phyloP scores from a whole-genome alignment of 225 moss, liverwort and hornwort genomes.

The Marchantia paleacea region DNA sequence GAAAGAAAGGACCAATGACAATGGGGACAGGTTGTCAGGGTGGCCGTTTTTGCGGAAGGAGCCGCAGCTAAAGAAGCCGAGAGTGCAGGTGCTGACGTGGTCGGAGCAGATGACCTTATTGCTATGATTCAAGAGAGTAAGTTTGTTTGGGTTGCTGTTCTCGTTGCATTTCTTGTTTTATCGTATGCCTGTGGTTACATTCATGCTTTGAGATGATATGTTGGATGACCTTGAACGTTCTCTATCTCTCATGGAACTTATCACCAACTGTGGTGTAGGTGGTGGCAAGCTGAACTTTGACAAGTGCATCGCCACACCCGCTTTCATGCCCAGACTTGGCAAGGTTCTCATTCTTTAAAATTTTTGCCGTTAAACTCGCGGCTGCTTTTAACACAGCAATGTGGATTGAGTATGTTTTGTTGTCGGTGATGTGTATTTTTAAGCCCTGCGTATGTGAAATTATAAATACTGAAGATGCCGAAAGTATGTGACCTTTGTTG shows the following conservation, averaged over 20 bases:
- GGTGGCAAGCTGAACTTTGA: constrained; percentile 96
- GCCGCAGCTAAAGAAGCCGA: constrained; percentile 89
- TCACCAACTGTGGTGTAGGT: constrained; percentile 41
- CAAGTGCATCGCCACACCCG: constrained; percentile 93
- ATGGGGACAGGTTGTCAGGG: constrained; percentile 81
- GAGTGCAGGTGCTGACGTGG: constrained; percentile 90
- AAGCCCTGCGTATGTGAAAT: neutral
- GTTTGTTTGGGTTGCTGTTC: neutral
- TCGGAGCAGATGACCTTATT: constrained; percentile 91
- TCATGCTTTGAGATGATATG: no score
- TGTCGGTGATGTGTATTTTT: neutral
- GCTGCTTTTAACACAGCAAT: no score
- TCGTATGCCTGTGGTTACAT: neutral
- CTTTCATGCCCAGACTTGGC: constrained; percentile 95
- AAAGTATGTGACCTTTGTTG: neutral
- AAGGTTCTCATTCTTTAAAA: constrained; percentile 45
- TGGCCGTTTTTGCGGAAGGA: constrained; percentile 98
- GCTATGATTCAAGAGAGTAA: constrained; percentile 88
- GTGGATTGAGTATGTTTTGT: no score
- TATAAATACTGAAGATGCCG: neutral
- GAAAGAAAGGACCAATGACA: constrained; percentile 28
- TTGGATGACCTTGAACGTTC: neutral
- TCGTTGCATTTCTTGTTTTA: neutral
- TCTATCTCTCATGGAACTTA: neutral
- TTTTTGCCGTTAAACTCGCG: no score